These are phyloP conservation scores for Lomentospora prolificans DNA, from an alignment of 2,329 filamentous ascomycete species.

Conservation along the genomic window DNA sequence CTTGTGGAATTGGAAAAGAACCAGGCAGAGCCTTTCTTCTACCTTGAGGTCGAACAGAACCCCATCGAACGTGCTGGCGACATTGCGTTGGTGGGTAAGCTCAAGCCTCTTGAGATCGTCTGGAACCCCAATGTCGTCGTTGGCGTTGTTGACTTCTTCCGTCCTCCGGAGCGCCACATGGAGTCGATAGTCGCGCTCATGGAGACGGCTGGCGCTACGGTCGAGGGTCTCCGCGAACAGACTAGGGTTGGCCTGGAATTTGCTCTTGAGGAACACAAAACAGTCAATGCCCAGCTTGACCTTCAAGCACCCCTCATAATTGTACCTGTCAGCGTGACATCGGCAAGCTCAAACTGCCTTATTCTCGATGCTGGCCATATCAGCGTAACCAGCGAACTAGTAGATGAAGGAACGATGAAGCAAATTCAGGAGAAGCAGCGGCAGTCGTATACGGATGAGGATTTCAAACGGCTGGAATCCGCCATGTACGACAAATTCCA, in stretches of 20 bases:
- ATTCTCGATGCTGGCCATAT: conserved; percentile 96
- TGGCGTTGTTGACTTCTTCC: conserved; percentile 89
- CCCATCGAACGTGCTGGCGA: conserved; percentile 89
- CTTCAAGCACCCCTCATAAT: conserved; percentile 95
- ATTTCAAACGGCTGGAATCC: conserved; percentile 78
- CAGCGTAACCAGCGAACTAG: conserved; percentile 85
- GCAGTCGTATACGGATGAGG: conserved; percentile 77
- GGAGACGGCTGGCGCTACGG: conserved; percentile 90
- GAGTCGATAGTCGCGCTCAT: conserved; percentile 94
- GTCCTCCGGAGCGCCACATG: conserved; percentile 93
- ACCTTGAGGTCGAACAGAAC: conserved; percentile 87
- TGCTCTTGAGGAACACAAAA: conserved; percentile 94
- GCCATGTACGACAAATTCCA: conserved; percentile 98
- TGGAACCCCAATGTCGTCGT: conserved; percentile 94
- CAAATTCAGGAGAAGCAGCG: conserved; percentile 87
- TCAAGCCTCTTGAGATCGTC: conserved; percentile 93
- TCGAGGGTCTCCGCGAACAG: conserved; percentile 89
- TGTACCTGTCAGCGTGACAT: conserved; percentile 83
- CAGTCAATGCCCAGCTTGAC: conserved; percentile 90
- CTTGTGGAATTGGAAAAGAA: conserved; percentile 42
- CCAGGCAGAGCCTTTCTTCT: conserved; percentile 72
- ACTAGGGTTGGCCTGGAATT: conserved; percentile 94
- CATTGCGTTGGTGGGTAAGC: conserved; percentile 76
- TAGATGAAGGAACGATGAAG: conserved; percentile 80
- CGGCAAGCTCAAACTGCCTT: conserved; percentile 70